These are phyloP conservation scores for Isatis tinctoria DNA, from an alignment of 345 rosid species.

Conservation along the genomic window DNA sequence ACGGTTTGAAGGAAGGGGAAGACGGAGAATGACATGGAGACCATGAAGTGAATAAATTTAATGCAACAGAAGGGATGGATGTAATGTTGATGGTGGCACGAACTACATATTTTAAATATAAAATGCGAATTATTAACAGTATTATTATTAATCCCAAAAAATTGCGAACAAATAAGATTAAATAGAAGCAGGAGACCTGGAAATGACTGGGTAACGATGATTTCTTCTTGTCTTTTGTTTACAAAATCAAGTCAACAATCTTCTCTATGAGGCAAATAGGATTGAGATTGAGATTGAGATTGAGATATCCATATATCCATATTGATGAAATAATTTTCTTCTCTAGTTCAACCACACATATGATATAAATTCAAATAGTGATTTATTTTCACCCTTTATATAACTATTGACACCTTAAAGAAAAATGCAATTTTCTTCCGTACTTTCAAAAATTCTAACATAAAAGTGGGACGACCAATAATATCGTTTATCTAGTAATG, in stretches of 20 bases:
- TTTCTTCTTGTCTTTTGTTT: not conserved
- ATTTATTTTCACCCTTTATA: not conserved
- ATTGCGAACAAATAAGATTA: not conserved
- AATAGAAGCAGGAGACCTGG: not conserved
- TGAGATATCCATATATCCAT: not conserved
- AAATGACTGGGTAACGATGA: not conserved
- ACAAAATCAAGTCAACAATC: slow-evolving; percentile 1
- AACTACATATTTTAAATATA: not conserved
- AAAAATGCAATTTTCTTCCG: not conserved
- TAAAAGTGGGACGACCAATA: not conserved
- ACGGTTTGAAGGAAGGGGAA: not conserved
- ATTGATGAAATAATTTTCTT: not conserved
- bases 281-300: slow-evolving; percentile 11
- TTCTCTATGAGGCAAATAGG: not conserved
- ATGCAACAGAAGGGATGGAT: not conserved
- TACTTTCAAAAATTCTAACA: not conserved
- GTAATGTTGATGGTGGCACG: slow-evolving; percentile 36
- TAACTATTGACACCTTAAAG: too few species aligned
- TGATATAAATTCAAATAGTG: not conserved
- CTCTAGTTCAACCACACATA: not conserved
- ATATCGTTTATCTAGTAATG: slow-evolving; percentile 2
- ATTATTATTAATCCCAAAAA: slow-evolving; percentile 1
- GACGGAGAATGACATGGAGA: slow-evolving; percentile 24
- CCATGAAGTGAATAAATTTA: slow-evolving; percentile 27
- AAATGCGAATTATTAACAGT: slow-evolving; percentile 5